phyloP scores from a whole-genome alignment of 2,329 filamentous ascomycete species.

The Cladophialophora bantiana region DNA sequence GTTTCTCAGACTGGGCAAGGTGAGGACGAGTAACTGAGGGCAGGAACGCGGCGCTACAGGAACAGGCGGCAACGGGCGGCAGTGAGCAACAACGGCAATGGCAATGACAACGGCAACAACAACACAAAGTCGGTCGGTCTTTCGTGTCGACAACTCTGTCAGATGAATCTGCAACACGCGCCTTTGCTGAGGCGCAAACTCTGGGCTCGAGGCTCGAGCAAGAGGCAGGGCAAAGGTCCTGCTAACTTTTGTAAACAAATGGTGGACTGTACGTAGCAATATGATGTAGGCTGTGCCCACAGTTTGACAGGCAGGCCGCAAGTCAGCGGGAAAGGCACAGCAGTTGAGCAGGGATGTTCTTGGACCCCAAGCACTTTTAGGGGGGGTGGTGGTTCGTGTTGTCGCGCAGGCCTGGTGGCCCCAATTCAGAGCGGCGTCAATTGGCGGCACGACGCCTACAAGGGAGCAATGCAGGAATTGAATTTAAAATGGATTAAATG shows the following conservation, averaged over 20 bases:
- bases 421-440: constrained; percentile 2
- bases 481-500: not conserved
- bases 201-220: not conserved
- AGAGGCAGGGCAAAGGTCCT: not conserved
- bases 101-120: not conserved
- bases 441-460: constrained; percentile 2
- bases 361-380: not conserved
- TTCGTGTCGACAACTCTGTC: not conserved
- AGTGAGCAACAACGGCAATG: constrained; percentile 4
- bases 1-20: not conserved
- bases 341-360: not conserved
- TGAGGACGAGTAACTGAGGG: not conserved
- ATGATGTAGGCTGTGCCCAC: constrained; percentile 6
- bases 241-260: not conserved
- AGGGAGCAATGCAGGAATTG: not conserved
- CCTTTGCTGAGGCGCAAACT: not conserved
- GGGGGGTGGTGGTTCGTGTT: not conserved
- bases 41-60: constrained; percentile 10
- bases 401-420: not conserved
- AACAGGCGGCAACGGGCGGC: constrained; percentile 11
- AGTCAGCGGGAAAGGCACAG: not conserved
- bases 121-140: not conserved
- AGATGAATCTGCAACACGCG: not conserved
- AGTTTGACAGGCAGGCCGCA: not conserved
- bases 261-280: not conserved